Evolutionary conservation across 129 eudicot genomes (phyloP), one percentile per base, ranked within the genome.

Genomic region (Lactuca saligna): DNA sequence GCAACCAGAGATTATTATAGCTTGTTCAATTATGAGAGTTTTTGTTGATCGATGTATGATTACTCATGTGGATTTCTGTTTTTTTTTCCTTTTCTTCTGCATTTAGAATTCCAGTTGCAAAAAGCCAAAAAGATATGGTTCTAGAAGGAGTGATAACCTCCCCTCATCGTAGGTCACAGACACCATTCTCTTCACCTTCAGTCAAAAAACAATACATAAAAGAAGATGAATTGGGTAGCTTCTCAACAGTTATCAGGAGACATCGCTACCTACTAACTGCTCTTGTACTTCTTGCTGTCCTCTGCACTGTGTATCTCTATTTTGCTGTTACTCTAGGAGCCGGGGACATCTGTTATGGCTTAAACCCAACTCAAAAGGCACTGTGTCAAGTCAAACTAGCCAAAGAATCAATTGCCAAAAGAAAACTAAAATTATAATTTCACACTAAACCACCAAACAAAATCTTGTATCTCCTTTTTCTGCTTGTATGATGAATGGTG

Each of bases 231-330:
- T 55, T 86, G 14, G 91, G 89, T 35, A 84, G 84, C 81, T 91
- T 76, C 38, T 80, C 96, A 5, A 74, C 91, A 6, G 73, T 91
- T 33, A 11, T 88, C 32, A 83, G 78, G 70, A 82, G 97, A 14
- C 97, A 91, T 66, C 96, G 89, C 4, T 91, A 80, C 78, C 94
- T 91, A 46, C 82, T 91, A 17, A 86, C 90, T 5, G 96, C 97
- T n/a, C 96, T 91, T 48, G 84, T 41, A 70, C 94, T 91, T 39
- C 88, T 91, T 17, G 75, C 82, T 17, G 48, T 88, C 20, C 87
- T 88, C 3, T 91, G 97, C 82, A 83, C 93, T 1, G 60, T 91
- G 71, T 88, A 91, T 73, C 97, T 91, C 9, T 91, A 91, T 50
- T 91, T 91, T 72, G 97, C 97, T 20, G 83, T 91, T 63, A 91